Base-by-base conservation (phyloP, 176 grass and related monocot genomes). In the Melocanna baccifera region DNA sequence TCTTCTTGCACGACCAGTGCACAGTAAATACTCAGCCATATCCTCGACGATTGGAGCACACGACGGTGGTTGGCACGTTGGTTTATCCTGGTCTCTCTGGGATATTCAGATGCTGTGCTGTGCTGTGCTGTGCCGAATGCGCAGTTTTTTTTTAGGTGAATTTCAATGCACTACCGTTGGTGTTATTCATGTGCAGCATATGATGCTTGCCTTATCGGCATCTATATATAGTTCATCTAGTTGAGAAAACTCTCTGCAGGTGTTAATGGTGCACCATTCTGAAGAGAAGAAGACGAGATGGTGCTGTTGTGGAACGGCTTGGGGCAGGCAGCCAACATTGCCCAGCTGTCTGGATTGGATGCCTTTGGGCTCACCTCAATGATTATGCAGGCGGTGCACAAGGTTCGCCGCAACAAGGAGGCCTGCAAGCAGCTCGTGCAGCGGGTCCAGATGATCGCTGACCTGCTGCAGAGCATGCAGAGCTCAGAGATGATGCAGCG, bases 301-400 rank as follows among this genome's bases (percentile, higher is more conserved):
- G 67, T 23, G 11, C 37, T 82, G 13, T 69, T 82, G 6, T 82
- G 52, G 79, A 59, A 56, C 3, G 26, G 55, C 15, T 53, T 82
- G 50, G 70, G 82, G 37, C 83, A 90, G 3, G 39, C 84, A 40
- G 76, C 77, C 20, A 89, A 48, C n/a, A 29, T 86, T 8, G 65
- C 88, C 1, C 77, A 86, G 59, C 37, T 90, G 6, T 67, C 76
- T 4, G 76, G 88, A 26, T 39, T 90, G 5, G 84, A 82, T 20
- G 83, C 77, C 18, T 20, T 65, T 46, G 83, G 74, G 10, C 82
- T 90, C 19, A 82, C 80, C 59, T 19, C 76, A 1, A 78, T 77
- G 50, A 84, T 90, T 15, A 57, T 86, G 53, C 76, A 70, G 55
- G 78, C 81, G 0, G 81, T 83, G 12, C 48, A 89, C 13, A 69